phyloP scores from a whole-genome alignment of 2,329 filamentous ascomycete species.

The Ophiostoma tasmaniense region DNA sequence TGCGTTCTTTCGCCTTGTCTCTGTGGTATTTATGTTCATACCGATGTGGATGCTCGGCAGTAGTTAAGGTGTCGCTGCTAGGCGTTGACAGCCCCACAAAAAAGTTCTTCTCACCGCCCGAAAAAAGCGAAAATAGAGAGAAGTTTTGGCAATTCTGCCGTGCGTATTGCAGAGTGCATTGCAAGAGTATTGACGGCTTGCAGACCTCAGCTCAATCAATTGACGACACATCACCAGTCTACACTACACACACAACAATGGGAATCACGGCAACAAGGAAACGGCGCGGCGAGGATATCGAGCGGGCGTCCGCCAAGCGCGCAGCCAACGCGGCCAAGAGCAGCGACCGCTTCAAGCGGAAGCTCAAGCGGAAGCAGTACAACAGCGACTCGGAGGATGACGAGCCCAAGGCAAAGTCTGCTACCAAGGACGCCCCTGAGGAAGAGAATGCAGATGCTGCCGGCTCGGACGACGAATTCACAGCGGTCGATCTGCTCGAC shows the following conservation, averaged over 20 bases:
- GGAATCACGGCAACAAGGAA: slow-evolving; percentile 11
- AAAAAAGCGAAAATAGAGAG: slow-evolving; percentile 1
- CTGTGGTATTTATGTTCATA: background rate
- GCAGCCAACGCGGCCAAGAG: slow-evolving; percentile 3
- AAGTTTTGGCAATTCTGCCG: slow-evolving; percentile 6
- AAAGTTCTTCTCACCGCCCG: slow-evolving; percentile 3
- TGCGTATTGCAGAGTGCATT: background rate
- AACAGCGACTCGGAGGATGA: slow-evolving; percentile 1
- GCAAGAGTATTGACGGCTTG: background rate
- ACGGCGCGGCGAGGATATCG: slow-evolving; percentile 14
- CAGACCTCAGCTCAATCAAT: background rate
- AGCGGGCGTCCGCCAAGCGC: slow-evolving; percentile 8
- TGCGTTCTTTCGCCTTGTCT: background rate
- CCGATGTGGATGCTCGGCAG: background rate
- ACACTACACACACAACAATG: background rate
- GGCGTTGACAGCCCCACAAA: background rate
- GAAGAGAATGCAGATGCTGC: slow-evolving; percentile 7
- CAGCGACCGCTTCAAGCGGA: slow-evolving; percentile 9
- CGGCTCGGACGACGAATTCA: slow-evolving; percentile 34
- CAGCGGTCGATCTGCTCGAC: slow-evolving; percentile 46
- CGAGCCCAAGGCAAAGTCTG: background rate
- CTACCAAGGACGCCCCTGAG: background rate
- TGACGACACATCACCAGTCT: background rate
- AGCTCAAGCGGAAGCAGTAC: slow-evolving; percentile 9
- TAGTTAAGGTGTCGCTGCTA: background rate